Base-by-base conservation (phyloP, 352 stramenopile species). In the Phytophthora megakarya region DNA sequence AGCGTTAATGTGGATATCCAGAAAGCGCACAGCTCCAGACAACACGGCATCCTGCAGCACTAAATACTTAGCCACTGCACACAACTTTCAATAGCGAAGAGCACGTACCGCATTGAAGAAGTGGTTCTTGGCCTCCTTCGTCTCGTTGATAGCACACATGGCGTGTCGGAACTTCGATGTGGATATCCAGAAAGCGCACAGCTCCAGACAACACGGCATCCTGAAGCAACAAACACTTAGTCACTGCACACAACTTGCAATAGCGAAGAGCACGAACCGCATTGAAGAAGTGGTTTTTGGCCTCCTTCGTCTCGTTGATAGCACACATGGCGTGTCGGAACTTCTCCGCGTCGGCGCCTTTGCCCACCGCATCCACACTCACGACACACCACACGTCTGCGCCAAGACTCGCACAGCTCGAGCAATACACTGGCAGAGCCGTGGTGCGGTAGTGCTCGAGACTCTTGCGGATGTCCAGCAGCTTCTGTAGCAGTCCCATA, bases 91-190 rank as follows among this genome's bases (percentile, higher is more conserved):
- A 21, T n/a, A 23, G 26, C 8, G 12, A 30, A 21, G 0, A 22
- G 3, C 6, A 48, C 54, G 19, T 23, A 90, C 84, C 45, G 82
- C 81, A 53, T 88, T 90, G 65, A 89, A 88, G 38, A 82, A 86
- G 61, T 90, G 81, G 60, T 75, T 89, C 44, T 90, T 92, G 43
- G 78, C 74, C 57, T 89, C 81, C 39, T 89, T 90, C 11, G 79
- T 85, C 66, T 89, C 80, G 61, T 89, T 89, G 68, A 92, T 83
- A 10, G 81, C 71, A 55, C 83, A 88, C 80, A 90, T 89, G 13
- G 81, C 76, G 47, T 89, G 77, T 2, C 78, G 76, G 50, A 93
- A 91, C 51, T 87, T 86, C 65, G 57, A 91, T 81, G 55, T 90
- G 81, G 49, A 89, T 89, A 43, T 88, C 80, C 25, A 91, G 58